Percentiles rank a stretch among this genome's conserved stretches.
Conservation (phyloP, 257 asterid genomes). For the Lycium barbarum region DNA sequence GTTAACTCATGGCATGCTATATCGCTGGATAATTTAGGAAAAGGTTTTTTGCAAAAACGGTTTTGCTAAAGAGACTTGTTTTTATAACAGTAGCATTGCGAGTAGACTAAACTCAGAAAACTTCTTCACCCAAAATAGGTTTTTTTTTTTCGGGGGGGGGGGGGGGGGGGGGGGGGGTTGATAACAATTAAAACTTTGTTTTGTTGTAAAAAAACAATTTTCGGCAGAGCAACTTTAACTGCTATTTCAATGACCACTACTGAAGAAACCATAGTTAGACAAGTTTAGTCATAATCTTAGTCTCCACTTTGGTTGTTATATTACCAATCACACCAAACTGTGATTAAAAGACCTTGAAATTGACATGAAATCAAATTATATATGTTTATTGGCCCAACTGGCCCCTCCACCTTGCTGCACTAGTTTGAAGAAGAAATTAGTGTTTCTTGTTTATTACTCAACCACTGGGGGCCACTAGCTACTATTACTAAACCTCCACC, state of each 20-base stretch:
- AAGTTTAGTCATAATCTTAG: neutral
- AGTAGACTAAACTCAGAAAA: no score
- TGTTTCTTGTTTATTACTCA: neutral
- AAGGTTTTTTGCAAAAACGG: no score
- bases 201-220: neutral
- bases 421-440: neutral
- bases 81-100: neutral
- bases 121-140: no score
- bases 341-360: conserved; percentile 18
- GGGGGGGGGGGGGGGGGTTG: no score
- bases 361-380: conserved; percentile 21
- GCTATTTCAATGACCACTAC: neutral
- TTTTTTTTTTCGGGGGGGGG: no score
- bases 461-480: neutral
- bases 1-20: neutral
- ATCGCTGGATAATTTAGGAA: neutral
- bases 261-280: neutral
- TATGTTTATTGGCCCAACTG: conserved; percentile 16
- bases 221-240: neutral
- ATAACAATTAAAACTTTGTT: no score
- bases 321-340: neutral
- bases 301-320: neutral
- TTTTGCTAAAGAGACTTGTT: neutral
- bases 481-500: neutral
- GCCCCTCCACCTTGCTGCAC: neutral